Percentiles rank a stretch among this genome's conserved stretches.
Conservation (phyloP, 164 flowering plant species). For the Pachysandra terminalis region DNA sequence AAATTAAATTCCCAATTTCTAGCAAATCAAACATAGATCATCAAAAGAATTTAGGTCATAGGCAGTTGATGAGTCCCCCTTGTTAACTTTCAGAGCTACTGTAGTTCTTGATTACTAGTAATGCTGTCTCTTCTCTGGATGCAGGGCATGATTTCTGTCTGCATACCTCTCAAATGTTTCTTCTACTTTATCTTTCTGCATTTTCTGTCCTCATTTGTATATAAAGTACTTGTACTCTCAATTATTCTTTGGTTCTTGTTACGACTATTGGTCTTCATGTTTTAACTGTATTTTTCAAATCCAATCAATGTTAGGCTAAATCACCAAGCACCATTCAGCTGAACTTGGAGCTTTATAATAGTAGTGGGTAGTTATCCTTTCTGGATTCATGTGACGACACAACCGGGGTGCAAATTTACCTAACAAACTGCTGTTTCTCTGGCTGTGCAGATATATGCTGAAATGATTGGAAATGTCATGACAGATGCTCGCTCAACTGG, state of each 20-base stretch:
- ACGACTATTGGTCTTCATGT: too few species aligned
- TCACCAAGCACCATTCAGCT: not conserved
- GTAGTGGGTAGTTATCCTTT: not conserved
- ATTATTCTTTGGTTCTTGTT: not conserved
- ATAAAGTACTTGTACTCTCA: not conserved
- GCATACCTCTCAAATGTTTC: not conserved
- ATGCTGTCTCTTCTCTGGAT: too few species aligned
- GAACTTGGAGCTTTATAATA: not conserved
- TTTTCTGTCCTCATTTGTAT: not conserved
- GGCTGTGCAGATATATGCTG: conserved; percentile 81
- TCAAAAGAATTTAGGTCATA: too few species aligned
- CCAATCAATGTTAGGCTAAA: not conserved
- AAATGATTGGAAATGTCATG: conserved; percentile 99
- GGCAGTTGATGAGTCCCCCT: too few species aligned
- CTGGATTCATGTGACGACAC: not conserved
- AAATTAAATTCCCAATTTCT: too few species aligned
- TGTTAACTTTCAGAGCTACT: too few species aligned
- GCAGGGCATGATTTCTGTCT: too few species aligned
- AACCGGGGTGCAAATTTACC: not conserved
- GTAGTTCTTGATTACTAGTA: too few species aligned
- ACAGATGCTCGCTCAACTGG: conserved; percentile 98
- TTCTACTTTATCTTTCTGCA: not conserved
- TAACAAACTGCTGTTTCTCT: conserved; percentile 2
- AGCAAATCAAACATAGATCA: too few species aligned
- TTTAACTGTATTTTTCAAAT: not conserved